Conservation (phyloP, 305 asterid species). For the Fraxinus baroniana region DNA sequence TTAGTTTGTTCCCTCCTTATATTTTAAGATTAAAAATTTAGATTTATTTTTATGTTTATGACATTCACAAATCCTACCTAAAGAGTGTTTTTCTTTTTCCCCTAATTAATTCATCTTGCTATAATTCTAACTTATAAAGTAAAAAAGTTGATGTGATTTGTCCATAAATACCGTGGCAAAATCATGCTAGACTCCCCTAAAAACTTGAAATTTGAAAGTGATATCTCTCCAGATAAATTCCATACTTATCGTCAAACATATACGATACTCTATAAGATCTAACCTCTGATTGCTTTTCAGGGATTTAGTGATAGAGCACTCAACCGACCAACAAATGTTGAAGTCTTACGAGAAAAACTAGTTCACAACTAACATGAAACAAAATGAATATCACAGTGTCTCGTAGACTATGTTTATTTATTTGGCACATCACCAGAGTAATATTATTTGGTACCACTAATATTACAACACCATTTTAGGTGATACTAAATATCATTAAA, state of each 20-base stretch:
- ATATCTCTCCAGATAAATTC: background rate
- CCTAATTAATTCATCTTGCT: background rate
- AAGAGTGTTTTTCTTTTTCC: background rate
- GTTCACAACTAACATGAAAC: background rate
- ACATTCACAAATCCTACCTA: background rate
- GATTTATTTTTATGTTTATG: background rate
- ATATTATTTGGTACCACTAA: too few relatives aligned
- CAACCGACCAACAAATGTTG: background rate
- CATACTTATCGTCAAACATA: background rate
- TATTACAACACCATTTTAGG: background rate
- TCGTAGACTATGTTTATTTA: background rate
- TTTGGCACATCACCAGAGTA: background rate
- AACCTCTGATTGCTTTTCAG: background rate
- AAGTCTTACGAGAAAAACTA: background rate
- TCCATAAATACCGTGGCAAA: constrained; percentile 18
- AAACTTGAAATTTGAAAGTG: constrained; percentile 13
- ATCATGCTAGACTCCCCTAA: constrained; percentile 7
- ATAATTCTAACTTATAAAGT: background rate
- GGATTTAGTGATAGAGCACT: background rate
- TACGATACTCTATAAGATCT: background rate
- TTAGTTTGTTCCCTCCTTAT: background rate
- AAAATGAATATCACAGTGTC: background rate
- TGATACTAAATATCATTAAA: too few relatives aligned
- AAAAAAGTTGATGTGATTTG: constrained; percentile 17
- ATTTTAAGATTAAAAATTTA: background rate